Conservation (phyloP, 139 green algal genomes). For the Chlamydomonas applanata region DNA sequence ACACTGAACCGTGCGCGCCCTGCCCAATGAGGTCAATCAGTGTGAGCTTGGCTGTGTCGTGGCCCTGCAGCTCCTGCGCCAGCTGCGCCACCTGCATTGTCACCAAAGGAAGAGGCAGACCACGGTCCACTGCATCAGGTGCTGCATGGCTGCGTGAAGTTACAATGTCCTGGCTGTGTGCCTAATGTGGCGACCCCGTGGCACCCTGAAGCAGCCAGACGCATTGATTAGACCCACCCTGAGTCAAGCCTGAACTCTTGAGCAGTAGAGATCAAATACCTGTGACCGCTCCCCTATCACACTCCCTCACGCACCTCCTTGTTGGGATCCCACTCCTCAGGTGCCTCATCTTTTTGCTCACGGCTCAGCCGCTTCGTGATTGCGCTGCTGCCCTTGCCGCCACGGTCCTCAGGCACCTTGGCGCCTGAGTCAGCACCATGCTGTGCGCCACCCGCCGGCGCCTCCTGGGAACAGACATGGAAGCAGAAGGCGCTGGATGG, state of each 20-base stretch:
- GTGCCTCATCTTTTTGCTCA: not conserved
- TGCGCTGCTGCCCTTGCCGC: not conserved
- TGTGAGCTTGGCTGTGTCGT: slow-evolving; percentile 2
- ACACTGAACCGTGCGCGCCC: not conserved
- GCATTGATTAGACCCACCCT: too few relatives aligned
- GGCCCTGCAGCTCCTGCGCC: slow-evolving; percentile 6
- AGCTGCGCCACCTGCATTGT: not conserved
- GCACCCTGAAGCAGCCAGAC: too few relatives aligned
- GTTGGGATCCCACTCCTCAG: slow-evolving; percentile 8
- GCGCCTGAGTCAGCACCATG: not conserved
- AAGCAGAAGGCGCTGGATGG: not conserved
- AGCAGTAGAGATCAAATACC: too few relatives aligned
- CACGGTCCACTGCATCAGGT: too few relatives aligned
- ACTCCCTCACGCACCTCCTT: slow-evolving; percentile 8
- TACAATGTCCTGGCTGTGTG: too few relatives aligned
- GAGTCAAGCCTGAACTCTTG: too few relatives aligned
- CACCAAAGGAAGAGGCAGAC: too few relatives aligned
- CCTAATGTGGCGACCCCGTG: too few relatives aligned
- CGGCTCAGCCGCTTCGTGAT: not conserved
- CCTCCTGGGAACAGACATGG: not conserved
- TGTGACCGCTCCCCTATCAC: too few relatives aligned
- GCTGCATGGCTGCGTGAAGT: not conserved
- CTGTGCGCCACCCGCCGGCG: not conserved
- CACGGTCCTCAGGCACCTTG: not conserved
- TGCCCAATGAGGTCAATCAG: slow-evolving; percentile 8